phyloP scores from a whole-genome alignment of 495 filamentous ascomycete species.

The Aspergillus cavernicola region DNA sequence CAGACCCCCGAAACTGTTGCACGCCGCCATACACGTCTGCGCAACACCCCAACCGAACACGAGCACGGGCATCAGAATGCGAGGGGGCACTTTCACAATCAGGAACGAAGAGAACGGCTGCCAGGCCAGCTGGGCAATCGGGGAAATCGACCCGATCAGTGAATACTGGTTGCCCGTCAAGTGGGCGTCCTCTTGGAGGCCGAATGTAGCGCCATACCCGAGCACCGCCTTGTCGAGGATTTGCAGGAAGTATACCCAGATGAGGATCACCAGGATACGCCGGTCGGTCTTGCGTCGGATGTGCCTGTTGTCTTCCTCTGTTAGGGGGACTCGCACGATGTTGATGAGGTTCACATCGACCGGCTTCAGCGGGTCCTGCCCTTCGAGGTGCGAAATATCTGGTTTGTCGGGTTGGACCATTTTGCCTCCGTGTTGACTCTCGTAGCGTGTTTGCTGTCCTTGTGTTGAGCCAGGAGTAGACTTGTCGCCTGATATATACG shows the following conservation, averaged over 20 bases:
- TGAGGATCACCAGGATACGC: slow-evolving; percentile 53
- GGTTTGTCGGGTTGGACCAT: too few species aligned
- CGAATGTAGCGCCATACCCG: slow-evolving; percentile 61
- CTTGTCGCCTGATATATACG: too few species aligned
- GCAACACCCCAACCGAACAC: slow-evolving; percentile 52
- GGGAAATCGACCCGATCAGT: slow-evolving; percentile 56
- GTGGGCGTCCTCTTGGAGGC: slow-evolving; percentile 50
- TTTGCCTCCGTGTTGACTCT: too few species aligned
- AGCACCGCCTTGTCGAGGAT: slow-evolving; percentile 65
- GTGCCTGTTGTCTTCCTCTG: slow-evolving; percentile 49
- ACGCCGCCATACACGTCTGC: slow-evolving; percentile 43
- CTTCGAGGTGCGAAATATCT: slow-evolving; percentile 6
- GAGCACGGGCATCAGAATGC: slow-evolving; percentile 60
- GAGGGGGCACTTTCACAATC: slow-evolving; percentile 63
- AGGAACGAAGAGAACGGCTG: slow-evolving; percentile 62
- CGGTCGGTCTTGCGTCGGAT: slow-evolving; percentile 60
- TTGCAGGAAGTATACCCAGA: slow-evolving; percentile 64
- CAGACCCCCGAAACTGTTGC: slow-evolving; percentile 37
- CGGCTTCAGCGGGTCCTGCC: slow-evolving; percentile 4
- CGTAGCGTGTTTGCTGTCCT: too few species aligned
- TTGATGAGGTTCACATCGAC: slow-evolving; percentile 8
- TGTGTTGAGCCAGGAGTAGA: too few species aligned
- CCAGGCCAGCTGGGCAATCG: slow-evolving; percentile 63
- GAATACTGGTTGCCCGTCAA: slow-evolving; percentile 60
- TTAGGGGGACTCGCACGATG: slow-evolving; percentile 35